phyloP scores from a whole-genome alignment of 78 protist species.

The Protostelium mycophagum region DNA sequence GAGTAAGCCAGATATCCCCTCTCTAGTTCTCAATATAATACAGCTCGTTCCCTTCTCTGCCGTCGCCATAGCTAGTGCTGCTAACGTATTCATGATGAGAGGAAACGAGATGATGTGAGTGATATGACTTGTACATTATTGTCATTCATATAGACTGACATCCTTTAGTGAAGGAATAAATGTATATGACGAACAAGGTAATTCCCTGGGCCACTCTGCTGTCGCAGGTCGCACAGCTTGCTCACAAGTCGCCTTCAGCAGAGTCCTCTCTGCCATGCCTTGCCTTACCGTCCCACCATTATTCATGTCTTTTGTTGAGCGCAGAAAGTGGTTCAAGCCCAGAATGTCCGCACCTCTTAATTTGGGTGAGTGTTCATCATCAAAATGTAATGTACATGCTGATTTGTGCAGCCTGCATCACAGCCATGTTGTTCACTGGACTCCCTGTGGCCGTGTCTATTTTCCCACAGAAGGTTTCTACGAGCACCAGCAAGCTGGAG shows the following conservation, averaged over 20 bases:
- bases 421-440: constrained; percentile 40
- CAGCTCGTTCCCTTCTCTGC: constrained; percentile 50
- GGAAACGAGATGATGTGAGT: constrained; percentile 45
- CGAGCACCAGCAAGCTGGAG: constrained; percentile 34
- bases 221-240: constrained; percentile 43
- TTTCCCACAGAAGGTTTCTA: constrained; percentile 50
- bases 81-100: constrained; percentile 64
- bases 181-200: constrained; percentile 37
- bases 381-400: constrained; percentile 38
- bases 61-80: constrained; percentile 57
- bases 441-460: constrained; percentile 50
- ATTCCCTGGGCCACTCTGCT: constrained; percentile 18
- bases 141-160: constrained; percentile 3
- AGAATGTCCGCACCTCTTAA: not conserved
- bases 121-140: not conserved
- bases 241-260: constrained; percentile 37
- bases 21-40: not conserved
- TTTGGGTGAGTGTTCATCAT: constrained; percentile 4
- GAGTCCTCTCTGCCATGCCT: constrained; percentile 48
- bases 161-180: constrained; percentile 30
- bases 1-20: not conserved
- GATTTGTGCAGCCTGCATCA: constrained; percentile 33
- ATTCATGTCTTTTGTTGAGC: constrained; percentile 31
- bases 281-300: constrained; percentile 43
- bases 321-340: not conserved